These are phyloP conservation scores for Fusarium compactum DNA, from an alignment of 2,329 filamentous ascomycete species.

Conservation along the genomic window DNA sequence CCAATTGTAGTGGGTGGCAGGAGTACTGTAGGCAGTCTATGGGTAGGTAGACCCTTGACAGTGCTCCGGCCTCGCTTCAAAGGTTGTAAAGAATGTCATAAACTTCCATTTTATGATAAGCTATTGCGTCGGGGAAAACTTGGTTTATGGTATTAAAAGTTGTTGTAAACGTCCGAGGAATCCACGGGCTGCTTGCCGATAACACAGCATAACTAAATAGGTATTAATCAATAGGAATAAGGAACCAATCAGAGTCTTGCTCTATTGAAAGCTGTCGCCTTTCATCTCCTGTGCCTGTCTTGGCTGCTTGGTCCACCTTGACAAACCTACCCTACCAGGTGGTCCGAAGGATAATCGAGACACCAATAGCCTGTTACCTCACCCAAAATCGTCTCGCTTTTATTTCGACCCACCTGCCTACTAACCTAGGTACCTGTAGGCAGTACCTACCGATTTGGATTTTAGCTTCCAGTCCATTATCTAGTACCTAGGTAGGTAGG, in stretches of 20 bases:
- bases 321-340: background rate
- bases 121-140: background rate
- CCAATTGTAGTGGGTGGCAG: too few species aligned
- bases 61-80: background rate
- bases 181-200: background rate
- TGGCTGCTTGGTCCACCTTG: constrained; percentile 7
- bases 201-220: background rate
- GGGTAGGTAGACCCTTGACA: background rate
- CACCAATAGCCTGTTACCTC: too few species aligned
- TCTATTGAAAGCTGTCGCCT: constrained; percentile 43
- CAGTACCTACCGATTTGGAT: background rate
- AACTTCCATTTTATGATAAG: background rate
- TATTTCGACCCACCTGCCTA: background rate
- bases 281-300: constrained; percentile 9
- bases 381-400: too few species aligned
- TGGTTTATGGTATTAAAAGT: background rate
- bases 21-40: background rate
- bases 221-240: background rate
- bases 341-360: too few species aligned
- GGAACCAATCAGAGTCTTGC: constrained; percentile 37
- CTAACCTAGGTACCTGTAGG: background rate
- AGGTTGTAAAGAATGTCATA: background rate
- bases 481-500: background rate
- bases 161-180: background rate
- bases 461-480: constrained; percentile 9